Evolutionary conservation across 2,329 filamentous ascomycete genomes (phyloP).

Genomic region (Hawksworthiomyces lignivorus): DNA sequence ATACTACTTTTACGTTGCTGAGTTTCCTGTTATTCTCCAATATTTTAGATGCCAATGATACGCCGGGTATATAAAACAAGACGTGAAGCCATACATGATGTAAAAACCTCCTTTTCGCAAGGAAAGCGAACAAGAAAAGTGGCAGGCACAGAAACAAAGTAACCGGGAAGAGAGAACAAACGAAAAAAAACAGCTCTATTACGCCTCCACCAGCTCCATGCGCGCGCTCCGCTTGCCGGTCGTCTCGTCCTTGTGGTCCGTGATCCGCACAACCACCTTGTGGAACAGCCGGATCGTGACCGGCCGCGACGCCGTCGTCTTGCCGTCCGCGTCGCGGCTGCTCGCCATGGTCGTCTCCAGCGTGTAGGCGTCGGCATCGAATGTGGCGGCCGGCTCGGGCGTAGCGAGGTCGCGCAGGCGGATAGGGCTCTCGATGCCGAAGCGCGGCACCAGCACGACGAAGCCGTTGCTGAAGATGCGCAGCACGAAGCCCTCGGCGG

Average conservation of each 20-base stretch:
- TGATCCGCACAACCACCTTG: conserved; percentile 82
- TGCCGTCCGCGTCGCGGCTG: not conserved
- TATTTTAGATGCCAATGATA: too few relatives aligned
- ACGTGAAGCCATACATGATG: conserved; percentile 1
- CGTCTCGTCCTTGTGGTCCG: conserved; percentile 85
- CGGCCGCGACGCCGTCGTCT: conserved; percentile 34
- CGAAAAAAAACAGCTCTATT: not conserved
- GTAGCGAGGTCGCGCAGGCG: conserved; percentile 69
- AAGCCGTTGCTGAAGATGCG: conserved; percentile 96
- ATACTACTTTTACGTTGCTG: too few relatives aligned
- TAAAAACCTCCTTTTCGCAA: too few relatives aligned
- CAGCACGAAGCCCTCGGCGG: conserved; percentile 84
- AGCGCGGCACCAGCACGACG: conserved; percentile 90
- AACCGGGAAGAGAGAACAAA: not conserved
- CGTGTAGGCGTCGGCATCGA: conserved; percentile 79
- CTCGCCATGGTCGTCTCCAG: conserved; percentile 42
- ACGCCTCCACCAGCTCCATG: conserved; percentile 52
- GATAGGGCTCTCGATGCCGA: conserved; percentile 91
- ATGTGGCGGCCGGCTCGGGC: conserved; percentile 70
- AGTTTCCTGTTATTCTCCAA: too few relatives aligned
- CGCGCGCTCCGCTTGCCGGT: conserved; percentile 93
- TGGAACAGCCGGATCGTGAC: conserved; percentile 76
- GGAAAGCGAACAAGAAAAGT: too few relatives aligned
- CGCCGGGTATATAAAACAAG: conserved; percentile 8
- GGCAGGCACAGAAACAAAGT: too few relatives aligned